These are phyloP conservation scores for Naganishia sp. DNA, from an alignment of 1,284 basidiomycete species.

Conservation along the genomic window DNA sequence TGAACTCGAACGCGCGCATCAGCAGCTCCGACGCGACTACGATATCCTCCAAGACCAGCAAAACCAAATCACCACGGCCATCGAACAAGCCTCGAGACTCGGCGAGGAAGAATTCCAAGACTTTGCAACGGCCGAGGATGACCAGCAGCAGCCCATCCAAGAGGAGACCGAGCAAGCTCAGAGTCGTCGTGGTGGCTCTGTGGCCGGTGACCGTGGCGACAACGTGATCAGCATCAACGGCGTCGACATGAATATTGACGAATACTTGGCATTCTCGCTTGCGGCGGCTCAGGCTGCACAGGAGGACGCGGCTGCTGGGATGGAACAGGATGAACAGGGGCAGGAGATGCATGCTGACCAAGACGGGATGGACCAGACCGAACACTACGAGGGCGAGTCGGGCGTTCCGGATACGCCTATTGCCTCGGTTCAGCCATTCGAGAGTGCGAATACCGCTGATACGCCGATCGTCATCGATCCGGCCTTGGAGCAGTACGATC, in stretches of 20 bases:
- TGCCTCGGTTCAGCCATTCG: not conserved
- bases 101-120: conserved; percentile 5
- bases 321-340: conserved; percentile 11
- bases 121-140: conserved; percentile 10
- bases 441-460: not conserved
- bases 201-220: conserved; percentile 20
- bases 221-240: conserved; percentile 29
- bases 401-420: not conserved
- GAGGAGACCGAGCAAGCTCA: not conserved
- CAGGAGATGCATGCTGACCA: not conserved
- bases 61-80: conserved; percentile 18
- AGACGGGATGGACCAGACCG: not conserved
- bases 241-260: conserved; percentile 28
- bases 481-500: not conserved
- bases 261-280: conserved; percentile 25
- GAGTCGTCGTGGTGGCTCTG: conserved; percentile 12
- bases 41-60: conserved; percentile 18
- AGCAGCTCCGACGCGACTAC: conserved; percentile 15
- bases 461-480: conserved; percentile 7
- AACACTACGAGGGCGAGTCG: conserved; percentile 1
- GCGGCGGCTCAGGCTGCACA: conserved; percentile 20
- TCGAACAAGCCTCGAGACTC: conserved; percentile 20
- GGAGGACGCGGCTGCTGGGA: conserved; percentile 20
- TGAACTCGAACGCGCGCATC: conserved; percentile 22
- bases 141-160: not conserved